A percentile compares a stretch with the other conserved stretches of the same genome.
Conservation (phyloP, 306 rosid genomes). For the Inga leiocalycina region DNA sequence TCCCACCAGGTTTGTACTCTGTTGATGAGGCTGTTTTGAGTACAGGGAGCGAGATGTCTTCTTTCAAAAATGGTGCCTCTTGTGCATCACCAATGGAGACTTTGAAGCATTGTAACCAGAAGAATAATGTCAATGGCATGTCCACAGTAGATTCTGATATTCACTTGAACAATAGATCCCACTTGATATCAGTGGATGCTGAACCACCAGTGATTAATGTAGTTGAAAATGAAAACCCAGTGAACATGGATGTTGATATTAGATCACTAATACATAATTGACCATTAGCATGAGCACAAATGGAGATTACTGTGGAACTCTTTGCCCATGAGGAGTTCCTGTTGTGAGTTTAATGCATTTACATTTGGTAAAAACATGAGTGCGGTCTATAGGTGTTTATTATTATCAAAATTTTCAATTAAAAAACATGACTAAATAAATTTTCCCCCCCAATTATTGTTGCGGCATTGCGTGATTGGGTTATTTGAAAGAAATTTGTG, state of each 20-base stretch:
- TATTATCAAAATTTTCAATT: neutral
- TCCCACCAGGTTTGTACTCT: conserved; percentile 50
- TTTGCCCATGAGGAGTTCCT: neutral
- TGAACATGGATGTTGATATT: conserved; percentile 23
- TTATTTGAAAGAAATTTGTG: neutral
- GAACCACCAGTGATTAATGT: conserved; percentile 28
- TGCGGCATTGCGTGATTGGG: neutral
- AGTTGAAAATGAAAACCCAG: conserved; percentile 35
- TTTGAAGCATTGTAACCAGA: conserved; percentile 42
- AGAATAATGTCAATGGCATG: conserved; percentile 39
- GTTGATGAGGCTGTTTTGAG: conserved; percentile 56
- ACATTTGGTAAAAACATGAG: neutral
- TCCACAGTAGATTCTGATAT: conserved; percentile 34
- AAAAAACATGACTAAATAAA: neutral
- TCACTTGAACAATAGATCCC: neutral
- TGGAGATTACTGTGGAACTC: too few species aligned
- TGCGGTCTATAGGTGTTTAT: neutral
- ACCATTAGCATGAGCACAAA: neutral
- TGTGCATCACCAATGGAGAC: conserved; percentile 37
- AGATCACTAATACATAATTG: conserved; percentile 24
- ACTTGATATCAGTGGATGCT: neutral
- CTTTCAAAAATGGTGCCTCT: conserved; percentile 38
- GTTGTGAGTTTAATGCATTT: neutral
- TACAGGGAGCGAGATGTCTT: conserved; percentile 37
- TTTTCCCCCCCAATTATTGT: neutral